Evolutionary conservation across 164 flowering plant species (phyloP), one percentile per base, ranked within the genome.

Genomic region (Akebia trifoliata): DNA sequence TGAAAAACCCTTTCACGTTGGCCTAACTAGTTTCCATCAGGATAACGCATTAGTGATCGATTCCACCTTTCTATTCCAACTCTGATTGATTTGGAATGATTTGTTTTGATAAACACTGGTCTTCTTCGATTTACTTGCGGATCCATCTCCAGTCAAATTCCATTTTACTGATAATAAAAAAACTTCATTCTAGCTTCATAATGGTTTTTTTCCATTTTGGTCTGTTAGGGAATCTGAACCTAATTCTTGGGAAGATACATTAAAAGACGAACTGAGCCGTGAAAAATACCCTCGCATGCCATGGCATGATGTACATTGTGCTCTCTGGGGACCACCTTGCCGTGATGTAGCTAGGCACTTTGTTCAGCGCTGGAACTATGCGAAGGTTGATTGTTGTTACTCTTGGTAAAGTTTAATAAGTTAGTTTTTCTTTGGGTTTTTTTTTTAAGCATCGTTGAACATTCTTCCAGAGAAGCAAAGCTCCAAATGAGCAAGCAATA

Each of bases 271-370:
- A 62, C 44, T 93, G 72, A 92, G 87, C 72, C 94, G 99, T 52
- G 62, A 3, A 64, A 90, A 79, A 70, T 80, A 86, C 76, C 99
- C 99, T 39, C 96, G 99, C 18, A 93, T 93, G 99, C 99, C 99
- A 61, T 93, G 99, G 99, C 99, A 93, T 80, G 99, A 93, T 72
- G 94, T 93, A 50, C 99, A 94, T 61, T 94, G 99, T 82, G 99
- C 99, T 38, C 78, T 94, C 0, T 94, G 96, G 97, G 99, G 99
- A 36, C 97, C 99, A 17, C 96, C 99, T 62, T 90, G 99, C 56
- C 96, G 96, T 52, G 99, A 94, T 67, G 70, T 86, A 35, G 99
- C 99, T 38, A 77, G 99, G 64, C 99, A 94, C 60, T 90, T 94
- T 76, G 97, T 94, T 69, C 99, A 94, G 72, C 86, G 99, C 11